Evolutionary conservation across 192 early-diverging fungal species (phyloP).

Genomic region (Neocallimastix lanati): DNA sequence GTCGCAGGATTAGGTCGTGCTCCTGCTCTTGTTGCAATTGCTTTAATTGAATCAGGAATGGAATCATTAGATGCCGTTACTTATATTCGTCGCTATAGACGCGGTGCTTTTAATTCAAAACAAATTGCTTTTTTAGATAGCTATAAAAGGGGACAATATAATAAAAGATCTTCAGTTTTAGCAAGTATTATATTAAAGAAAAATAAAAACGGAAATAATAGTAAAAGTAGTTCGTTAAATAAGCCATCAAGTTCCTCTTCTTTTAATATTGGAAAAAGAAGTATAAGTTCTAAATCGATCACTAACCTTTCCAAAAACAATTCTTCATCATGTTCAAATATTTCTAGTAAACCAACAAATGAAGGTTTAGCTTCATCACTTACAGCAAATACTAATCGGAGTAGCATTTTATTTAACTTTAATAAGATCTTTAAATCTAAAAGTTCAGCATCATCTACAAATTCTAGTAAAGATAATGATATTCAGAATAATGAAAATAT

Average conservation of each 20-base stretch:
- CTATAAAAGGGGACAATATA: slow-evolving; percentile 4
- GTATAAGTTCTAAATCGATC: neutral
- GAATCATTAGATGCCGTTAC: slow-evolving; percentile 51
- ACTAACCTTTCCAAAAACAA: neutral
- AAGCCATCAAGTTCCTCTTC: neutral
- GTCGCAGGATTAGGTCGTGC: slow-evolving; percentile 52
- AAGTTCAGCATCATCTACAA: neutral
- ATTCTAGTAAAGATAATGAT: neutral
- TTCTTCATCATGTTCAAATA: neutral
- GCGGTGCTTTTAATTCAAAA: slow-evolving; percentile 59
- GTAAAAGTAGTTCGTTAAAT: neutral
- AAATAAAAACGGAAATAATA: neutral
- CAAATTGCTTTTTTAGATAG: slow-evolving; percentile 41
- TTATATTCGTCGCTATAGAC: slow-evolving; percentile 46
- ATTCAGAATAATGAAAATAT: neutral
- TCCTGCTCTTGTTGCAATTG: slow-evolving; percentile 54
- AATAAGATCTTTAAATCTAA: neutral
- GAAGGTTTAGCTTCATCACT: neutral
- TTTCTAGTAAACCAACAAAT: neutral
- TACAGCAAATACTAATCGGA: neutral
- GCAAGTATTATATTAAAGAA: neutral
- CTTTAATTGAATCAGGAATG: slow-evolving; percentile 66
- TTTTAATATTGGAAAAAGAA: neutral
- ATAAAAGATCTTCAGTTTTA: neutral
- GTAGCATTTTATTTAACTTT: neutral